phyloP scores from a whole-genome alignment of 164 flowering plant species.

The Euptelea pleiosperma region DNA sequence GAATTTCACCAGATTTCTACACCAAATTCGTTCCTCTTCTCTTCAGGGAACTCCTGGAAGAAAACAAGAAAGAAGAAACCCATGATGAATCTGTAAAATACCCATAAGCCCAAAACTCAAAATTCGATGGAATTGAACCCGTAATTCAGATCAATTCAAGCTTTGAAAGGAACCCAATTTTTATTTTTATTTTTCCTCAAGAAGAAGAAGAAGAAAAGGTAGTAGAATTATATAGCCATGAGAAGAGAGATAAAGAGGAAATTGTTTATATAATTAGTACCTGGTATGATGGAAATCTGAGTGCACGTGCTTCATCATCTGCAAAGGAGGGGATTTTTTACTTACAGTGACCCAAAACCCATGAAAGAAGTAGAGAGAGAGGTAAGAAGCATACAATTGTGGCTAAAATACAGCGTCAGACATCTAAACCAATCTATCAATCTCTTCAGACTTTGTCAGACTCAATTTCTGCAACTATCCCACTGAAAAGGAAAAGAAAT shows the following conservation, averaged over 20 bases:
- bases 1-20: slow-evolving; percentile 1
- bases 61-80: slow-evolving; percentile 12
- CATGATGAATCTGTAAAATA: slow-evolving; percentile 2
- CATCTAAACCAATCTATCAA: slow-evolving; percentile 8
- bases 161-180: neutral
- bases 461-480: slow-evolving; percentile 45
- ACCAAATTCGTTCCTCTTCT: neutral
- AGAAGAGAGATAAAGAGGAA: slow-evolving; percentile 16
- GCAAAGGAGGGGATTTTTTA: slow-evolving; percentile 23
- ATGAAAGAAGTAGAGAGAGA: slow-evolving; percentile 28
- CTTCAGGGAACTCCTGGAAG: slow-evolving; percentile 25
- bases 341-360: slow-evolving; percentile 33
- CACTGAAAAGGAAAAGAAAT: slow-evolving; percentile 37
- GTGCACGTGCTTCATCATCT: slow-evolving; percentile 63
- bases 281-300: slow-evolving; percentile 47
- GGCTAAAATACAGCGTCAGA: slow-evolving; percentile 14
- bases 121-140: neutral
- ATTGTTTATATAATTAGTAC: slow-evolving; percentile 29
- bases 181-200: neutral
- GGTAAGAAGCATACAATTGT: slow-evolving; percentile 12
- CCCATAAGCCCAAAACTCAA: neutral
- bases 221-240: slow-evolving; percentile 2
- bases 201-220: slow-evolving; percentile 13
- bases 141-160: slow-evolving; percentile 1
- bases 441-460: slow-evolving; percentile 45